These are phyloP conservation scores for Mortierella sp. DNA, from an alignment of 371 early-diverging fungal species.

Conservation along the genomic window DNA sequence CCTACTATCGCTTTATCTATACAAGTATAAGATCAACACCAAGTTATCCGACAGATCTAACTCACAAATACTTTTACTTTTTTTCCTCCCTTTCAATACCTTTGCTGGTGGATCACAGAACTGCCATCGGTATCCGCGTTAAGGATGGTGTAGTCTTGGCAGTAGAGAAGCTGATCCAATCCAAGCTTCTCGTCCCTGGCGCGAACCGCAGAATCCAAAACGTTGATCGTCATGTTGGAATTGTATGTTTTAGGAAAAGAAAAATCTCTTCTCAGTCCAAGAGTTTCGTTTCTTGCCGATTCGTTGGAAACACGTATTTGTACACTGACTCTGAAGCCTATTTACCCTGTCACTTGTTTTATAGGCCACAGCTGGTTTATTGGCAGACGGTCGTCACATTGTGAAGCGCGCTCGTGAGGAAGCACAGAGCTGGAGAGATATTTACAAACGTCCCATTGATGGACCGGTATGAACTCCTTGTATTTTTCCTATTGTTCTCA, in stretches of 20 bases:
- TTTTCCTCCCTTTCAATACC: background rate
- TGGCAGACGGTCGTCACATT: conserved; percentile 95
- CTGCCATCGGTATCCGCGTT: conserved; percentile 93
- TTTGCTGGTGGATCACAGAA: conserved; percentile 63
- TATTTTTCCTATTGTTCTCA: background rate
- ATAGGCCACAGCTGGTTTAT: conserved; percentile 92
- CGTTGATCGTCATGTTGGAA: conserved; percentile 93
- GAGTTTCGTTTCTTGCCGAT: too few relatives aligned
- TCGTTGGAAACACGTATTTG: background rate
- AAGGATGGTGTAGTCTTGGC: conserved; percentile 97
- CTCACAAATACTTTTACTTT: background rate
- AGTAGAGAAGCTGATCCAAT: conserved; percentile 95
- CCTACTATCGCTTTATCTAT: too few relatives aligned
- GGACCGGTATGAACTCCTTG: conserved; percentile 70
- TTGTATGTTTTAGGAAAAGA: conserved; percentile 68
- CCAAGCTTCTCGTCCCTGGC: conserved; percentile 93
- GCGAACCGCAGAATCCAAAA: conserved; percentile 94
- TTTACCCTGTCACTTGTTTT: background rate
- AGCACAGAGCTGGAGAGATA: conserved; percentile 89
- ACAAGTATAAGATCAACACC: background rate
- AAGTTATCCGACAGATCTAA: background rate
- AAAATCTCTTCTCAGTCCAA: too few relatives aligned
- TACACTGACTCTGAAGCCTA: background rate
- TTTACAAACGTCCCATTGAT: conserved; percentile 86
- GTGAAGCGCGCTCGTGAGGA: conserved; percentile 94